A percentile compares a stretch with the other conserved stretches of the same genome.
Conservation (phyloP, 768 basidiomycete species). For the Polyporus arcularius region DNA sequence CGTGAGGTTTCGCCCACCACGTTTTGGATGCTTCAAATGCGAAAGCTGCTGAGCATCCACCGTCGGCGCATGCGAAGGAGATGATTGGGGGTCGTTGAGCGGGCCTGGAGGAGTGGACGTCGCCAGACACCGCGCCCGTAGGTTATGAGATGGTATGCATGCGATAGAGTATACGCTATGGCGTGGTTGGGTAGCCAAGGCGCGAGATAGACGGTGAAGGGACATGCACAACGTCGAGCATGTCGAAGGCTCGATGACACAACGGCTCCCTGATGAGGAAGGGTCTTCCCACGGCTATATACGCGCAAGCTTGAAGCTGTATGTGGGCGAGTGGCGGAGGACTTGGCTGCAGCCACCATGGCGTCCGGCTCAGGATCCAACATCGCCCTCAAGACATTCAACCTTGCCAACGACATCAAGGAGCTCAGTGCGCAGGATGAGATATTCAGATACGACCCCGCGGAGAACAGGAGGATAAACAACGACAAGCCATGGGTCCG, state of each 20-base stretch:
- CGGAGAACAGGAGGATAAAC: constrained; percentile 66
- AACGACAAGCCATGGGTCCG: constrained; percentile 79
- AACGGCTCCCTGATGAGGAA: not conserved
- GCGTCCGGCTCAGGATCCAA: constrained; percentile 39
- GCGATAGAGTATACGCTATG: not conserved
- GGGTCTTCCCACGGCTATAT: constrained; percentile 13
- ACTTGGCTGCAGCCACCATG: constrained; percentile 16
- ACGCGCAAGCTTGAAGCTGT: constrained; percentile 5
- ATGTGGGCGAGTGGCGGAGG: not conserved
- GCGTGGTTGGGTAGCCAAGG: not conserved
- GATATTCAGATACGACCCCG: constrained; percentile 75
- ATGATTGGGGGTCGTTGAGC: constrained; percentile 4
- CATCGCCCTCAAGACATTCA: constrained; percentile 73
- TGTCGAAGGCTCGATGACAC: constrained; percentile 8
- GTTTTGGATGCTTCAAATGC: constrained; percentile 28
- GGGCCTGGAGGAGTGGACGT: not conserved
- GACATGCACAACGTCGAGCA: constrained; percentile 20
- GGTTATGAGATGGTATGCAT: not conserved
- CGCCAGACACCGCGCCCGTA: not conserved
- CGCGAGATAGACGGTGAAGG: constrained; percentile 6
- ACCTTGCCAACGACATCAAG: constrained; percentile 66
- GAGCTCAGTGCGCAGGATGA: constrained; percentile 76
- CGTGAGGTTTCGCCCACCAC: constrained; percentile 62
- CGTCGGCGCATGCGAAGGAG: constrained; percentile 1
- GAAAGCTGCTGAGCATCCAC: constrained; percentile 2